A percentile compares a stretch with the other conserved stretches of the same genome.
phyloP scores from a whole-genome alignment of 2,329 filamentous ascomycete genomes.

The Colletotrichum somersetense region DNA sequence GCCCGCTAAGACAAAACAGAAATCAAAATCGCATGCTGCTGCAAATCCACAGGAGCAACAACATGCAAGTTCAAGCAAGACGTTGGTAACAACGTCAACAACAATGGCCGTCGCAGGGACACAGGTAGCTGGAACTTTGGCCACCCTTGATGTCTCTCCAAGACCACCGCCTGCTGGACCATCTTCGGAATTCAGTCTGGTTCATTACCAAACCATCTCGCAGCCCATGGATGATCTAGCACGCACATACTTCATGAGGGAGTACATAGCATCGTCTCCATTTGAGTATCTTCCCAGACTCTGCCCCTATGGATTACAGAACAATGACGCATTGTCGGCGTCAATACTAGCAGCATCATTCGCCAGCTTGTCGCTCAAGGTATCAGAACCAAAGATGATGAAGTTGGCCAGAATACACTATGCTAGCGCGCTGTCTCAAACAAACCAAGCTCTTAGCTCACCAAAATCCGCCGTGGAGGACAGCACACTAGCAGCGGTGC shows the following conservation, averaged over 20 bases:
- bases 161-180: slow-evolving; percentile 15
- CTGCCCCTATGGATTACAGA: slow-evolving; percentile 25
- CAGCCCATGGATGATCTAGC: slow-evolving; percentile 37
- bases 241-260: slow-evolving; percentile 46
- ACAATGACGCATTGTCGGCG: slow-evolving; percentile 43
- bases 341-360: slow-evolving; percentile 46
- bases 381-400: slow-evolving; percentile 38
- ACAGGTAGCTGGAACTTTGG: not conserved
- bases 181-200: not conserved
- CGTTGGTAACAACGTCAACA: not conserved
- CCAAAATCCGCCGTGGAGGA: slow-evolving; percentile 44
- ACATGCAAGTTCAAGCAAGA: slow-evolving; percentile 8
- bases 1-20: slow-evolving; percentile 16
- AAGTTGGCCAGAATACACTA: slow-evolving; percentile 44
- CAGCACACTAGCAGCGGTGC: slow-evolving; percentile 46
- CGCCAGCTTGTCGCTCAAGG: slow-evolving; percentile 44
- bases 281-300: slow-evolving; percentile 46
- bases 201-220: slow-evolving; percentile 28
- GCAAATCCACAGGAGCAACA: slow-evolving; percentile 5
- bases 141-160: not conserved
- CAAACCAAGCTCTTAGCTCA: slow-evolving; percentile 40
- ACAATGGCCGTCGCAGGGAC: not conserved
- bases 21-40: not conserved
- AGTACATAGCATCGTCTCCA: slow-evolving; percentile 46
- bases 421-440: slow-evolving; percentile 39